Evolutionary conservation across 371 early-diverging fungal species (phyloP), one percentile per base, ranked within the genome.

Genomic region (Haplosporangium sp.): DNA sequence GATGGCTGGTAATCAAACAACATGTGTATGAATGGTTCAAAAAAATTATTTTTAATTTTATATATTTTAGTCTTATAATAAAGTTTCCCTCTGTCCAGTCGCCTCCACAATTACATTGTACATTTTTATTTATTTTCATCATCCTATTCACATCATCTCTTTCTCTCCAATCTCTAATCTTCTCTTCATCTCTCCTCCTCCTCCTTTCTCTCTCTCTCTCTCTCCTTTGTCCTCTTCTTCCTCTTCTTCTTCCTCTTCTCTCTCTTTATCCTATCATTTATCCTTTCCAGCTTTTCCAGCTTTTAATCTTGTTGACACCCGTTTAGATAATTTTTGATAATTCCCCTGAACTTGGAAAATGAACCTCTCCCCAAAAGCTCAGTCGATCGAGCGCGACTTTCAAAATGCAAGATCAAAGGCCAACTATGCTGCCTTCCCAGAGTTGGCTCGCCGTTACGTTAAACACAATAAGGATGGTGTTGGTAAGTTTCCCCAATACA

Each of bases 391-490:
- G 67, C 69, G 73, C 58, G 73, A 77, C 52, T 69, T 77, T 34
- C 69, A 72, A 53, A 57, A 34, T 19, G 78, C 73, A 35, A 69
- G 78, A 53, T 61, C 78, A 45, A 77, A 72, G 53, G 69, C 73
- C 10, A 65, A 69, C 69, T 66, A 77, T 62, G 35, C 69, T 19
- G 44, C 73, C 37, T 77, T 92, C 53, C 87, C 89, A 67, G 88
- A 90, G 60, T 85, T 92, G 27, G 90, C 92, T 13, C 85, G 88
- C 62, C 85, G 89, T 34, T 92, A 91, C 67, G 72, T 87, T 58
- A 92, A 91, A 67, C 89, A 89, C 68, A 87, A 88, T 65, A 85
- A 90, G 20, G 83, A 88, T 27, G 93, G 91, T 39, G 72, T 84
- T 69, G 91, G 94, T 91, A 87, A 83, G 59, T 27, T 27, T 27